phyloP scores from a whole-genome alignment of 2,329 filamentous ascomycete species.

The Fusarium nematophilum region DNA sequence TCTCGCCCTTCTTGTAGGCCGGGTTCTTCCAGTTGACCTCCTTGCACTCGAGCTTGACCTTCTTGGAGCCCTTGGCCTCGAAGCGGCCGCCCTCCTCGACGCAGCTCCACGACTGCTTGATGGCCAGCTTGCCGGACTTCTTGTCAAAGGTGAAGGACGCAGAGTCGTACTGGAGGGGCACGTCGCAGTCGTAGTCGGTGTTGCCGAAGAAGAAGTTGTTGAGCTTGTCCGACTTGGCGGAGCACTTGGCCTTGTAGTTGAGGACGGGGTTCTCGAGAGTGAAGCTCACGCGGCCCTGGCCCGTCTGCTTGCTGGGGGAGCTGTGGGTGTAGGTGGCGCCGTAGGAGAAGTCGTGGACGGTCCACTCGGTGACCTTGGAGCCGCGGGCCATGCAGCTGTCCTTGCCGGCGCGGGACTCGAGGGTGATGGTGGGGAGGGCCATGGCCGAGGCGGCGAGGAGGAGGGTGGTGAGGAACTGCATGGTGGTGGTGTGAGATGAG shows the following conservation, averaged over 20 bases:
- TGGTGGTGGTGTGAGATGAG: conserved; percentile 25
- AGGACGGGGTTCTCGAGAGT: conserved; percentile 60
- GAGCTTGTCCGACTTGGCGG: conserved; percentile 53
- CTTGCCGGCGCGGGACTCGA: conserved; percentile 19
- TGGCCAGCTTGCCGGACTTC: conserved; percentile 49
- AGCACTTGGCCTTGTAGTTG: conserved; percentile 54
- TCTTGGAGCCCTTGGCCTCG: conserved; percentile 44
- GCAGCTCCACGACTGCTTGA: conserved; percentile 64
- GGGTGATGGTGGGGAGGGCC: conserved; percentile 39
- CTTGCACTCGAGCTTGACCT: conserved; percentile 43
- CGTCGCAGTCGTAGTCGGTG: conserved; percentile 56
- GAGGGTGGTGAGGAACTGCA: conserved; percentile 43
- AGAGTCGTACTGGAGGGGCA: conserved; percentile 43
- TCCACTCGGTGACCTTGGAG: conserved; percentile 50
- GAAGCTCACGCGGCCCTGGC: conserved; percentile 59
- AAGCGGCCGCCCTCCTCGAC: conserved; percentile 51
- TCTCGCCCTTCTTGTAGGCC: conserved; percentile 45
- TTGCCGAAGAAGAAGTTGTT: conserved; percentile 62
- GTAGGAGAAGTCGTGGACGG: conserved; percentile 58
- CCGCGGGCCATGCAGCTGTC: conserved; percentile 40
- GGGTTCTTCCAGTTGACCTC: conserved; percentile 45
- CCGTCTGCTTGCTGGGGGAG: conserved; percentile 62
- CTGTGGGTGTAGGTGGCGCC: conserved; percentile 60
- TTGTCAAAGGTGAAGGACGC: conserved; percentile 58
- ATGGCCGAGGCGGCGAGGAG: conserved; percentile 44